A percentile compares a stretch with the other conserved stretches of the same genome.
These are phyloP conservation scores for Schizopora paradoxa DNA, from an alignment of 1,284 basidiomycete genomes.

Conservation along the genomic window DNA sequence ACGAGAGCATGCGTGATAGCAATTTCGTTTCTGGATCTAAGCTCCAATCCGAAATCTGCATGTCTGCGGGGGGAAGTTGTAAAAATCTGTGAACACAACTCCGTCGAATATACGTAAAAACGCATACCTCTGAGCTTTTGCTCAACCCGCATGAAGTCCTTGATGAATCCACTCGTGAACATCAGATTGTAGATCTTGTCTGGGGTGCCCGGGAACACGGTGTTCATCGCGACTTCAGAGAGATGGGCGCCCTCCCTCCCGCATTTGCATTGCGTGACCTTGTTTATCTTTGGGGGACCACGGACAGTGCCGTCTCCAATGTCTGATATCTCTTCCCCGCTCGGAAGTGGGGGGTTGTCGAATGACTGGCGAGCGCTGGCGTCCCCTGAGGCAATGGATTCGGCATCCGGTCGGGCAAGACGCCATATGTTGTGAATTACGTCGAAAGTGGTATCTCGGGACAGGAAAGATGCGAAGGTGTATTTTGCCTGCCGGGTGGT, in stretches of 20 bases:
- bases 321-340: slow-evolving; percentile 20
- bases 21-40: slow-evolving; percentile 60
- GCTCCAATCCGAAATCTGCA: slow-evolving; percentile 90
- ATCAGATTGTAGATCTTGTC: slow-evolving; percentile 96
- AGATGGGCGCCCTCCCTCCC: slow-evolving; percentile 71
- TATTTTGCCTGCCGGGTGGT: slow-evolving; percentile 81
- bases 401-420: slow-evolving; percentile 77
- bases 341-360: slow-evolving; percentile 18
- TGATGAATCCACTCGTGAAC: slow-evolving; percentile 94
- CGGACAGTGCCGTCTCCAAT: slow-evolving; percentile 20
- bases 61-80: slow-evolving; percentile 45
- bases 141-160: slow-evolving; percentile 84
- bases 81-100: slow-evolving; percentile 5
- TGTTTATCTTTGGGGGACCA: slow-evolving; percentile 21
- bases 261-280: slow-evolving; percentile 73
- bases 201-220: slow-evolving; percentile 81
- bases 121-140: slow-evolving; percentile 85
- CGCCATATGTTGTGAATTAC: slow-evolving; percentile 97
- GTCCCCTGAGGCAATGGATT: slow-evolving; percentile 32
- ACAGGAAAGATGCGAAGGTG: slow-evolving; percentile 94
- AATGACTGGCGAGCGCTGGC: slow-evolving; percentile 22
- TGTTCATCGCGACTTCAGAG: slow-evolving; percentile 70
- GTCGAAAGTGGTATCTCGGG: slow-evolving; percentile 93
- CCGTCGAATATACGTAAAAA: slow-evolving; percentile 1
- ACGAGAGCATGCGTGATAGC: slow-evolving; percentile 84